A percentile compares a stretch with the other conserved stretches of the same genome.
phyloP scores from a whole-genome alignment of 345 rosid species.

The Gossypium mustelinum region DNA sequence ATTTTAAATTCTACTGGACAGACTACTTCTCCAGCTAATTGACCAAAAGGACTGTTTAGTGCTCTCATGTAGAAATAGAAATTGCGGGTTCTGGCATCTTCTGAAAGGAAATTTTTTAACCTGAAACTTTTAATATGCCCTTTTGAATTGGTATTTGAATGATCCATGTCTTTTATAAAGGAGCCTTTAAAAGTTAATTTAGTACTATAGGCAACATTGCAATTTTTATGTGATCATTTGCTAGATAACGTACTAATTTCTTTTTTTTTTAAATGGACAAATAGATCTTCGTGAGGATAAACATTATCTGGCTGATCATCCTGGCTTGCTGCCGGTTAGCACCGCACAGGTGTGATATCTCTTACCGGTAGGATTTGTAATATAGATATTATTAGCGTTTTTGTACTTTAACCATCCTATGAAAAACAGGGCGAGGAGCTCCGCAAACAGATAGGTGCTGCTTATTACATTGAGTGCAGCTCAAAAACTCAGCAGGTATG shows the following conservation, averaged over 20 bases:
- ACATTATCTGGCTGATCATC: conserved; percentile 93
- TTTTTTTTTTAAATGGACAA: conserved; percentile 20
- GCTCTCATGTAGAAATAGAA: neutral
- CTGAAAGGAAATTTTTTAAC: neutral
- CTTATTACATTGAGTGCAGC: conserved; percentile 93
- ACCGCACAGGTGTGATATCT: conserved; percentile 66
- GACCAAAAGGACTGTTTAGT: neutral
- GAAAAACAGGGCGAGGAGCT: conserved; percentile 86
- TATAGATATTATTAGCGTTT: neutral
- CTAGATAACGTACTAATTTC: conserved; percentile 13
- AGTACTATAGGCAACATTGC: neutral
- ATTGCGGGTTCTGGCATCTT: neutral
- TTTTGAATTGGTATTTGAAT: neutral
- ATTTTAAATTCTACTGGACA: neutral
- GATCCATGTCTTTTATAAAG: neutral
- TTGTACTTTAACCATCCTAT: conserved; percentile 6
- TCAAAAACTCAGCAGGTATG: conserved; percentile 97
- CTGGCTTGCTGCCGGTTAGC: conserved; percentile 84
- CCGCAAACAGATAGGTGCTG: conserved; percentile 85
- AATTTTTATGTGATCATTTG: conserved; percentile 13
- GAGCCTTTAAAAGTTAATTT: conserved; percentile 3
- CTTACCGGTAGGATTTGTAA: conserved; percentile 1
- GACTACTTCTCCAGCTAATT: neutral
- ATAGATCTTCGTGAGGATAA: conserved; percentile 97
- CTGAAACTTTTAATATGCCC: neutral